phyloP scores from a whole-genome alignment of 495 filamentous ascomycete species.

The Daldinia bambusicola region DNA sequence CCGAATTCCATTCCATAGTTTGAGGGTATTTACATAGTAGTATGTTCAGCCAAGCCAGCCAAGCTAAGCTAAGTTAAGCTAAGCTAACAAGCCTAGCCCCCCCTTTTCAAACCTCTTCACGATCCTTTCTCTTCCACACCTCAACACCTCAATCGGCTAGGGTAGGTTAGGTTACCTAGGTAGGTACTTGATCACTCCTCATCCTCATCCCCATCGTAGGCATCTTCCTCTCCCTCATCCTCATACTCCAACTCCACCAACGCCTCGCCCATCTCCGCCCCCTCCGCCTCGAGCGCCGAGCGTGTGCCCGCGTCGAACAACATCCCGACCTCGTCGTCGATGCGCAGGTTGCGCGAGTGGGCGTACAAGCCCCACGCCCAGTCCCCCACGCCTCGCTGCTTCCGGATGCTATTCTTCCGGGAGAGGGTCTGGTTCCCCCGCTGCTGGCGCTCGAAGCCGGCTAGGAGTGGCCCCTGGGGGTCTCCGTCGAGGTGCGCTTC shows the following conservation, averaged over 20 bases:
- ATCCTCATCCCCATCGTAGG: background rate
- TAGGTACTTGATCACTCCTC: background rate
- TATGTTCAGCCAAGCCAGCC: too few relatives aligned
- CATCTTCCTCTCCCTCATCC: background rate
- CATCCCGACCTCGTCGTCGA: conserved; percentile 44
- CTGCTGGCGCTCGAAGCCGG: conserved; percentile 43
- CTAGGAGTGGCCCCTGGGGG: conserved; percentile 48
- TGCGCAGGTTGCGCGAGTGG: conserved; percentile 36
- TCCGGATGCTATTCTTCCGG: background rate
- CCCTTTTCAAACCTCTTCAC: too few relatives aligned
- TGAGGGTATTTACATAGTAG: too few relatives aligned
- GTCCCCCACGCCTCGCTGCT: conserved; percentile 12
- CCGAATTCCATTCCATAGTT: too few relatives aligned
- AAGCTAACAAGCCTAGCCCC: background rate
- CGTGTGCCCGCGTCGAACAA: conserved; percentile 31
- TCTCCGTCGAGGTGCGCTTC: conserved; percentile 56
- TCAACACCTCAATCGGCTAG: background rate
- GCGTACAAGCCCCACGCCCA: conserved; percentile 21
- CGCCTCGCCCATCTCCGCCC: conserved; percentile 12
- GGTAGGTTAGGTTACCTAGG: background rate
- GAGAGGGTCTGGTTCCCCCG: conserved; percentile 35
- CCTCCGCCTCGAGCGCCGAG: conserved; percentile 28
- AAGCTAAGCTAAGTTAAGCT: background rate
- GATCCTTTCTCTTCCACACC: background rate
- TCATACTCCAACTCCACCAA: conserved; percentile 24